These are phyloP conservation scores for Ceratocystis variospora DNA, from an alignment of 2,329 filamentous ascomycete genomes.

Conservation along the genomic window DNA sequence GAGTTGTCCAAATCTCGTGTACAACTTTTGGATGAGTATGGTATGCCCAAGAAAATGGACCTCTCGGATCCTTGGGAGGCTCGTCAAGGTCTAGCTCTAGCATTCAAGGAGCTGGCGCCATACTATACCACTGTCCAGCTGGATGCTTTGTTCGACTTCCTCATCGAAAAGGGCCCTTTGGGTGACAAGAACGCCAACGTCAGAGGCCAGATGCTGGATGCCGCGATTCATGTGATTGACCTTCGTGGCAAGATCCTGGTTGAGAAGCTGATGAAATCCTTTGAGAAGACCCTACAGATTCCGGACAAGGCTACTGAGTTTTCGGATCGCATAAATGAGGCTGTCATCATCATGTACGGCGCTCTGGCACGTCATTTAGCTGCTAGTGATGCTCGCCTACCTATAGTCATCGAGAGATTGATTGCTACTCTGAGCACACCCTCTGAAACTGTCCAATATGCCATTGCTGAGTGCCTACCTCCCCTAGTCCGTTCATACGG, in stretches of 20 bases:
- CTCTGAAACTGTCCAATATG: slow-evolving; percentile 92
- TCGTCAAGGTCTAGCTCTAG: slow-evolving; percentile 74
- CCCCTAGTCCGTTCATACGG: slow-evolving; percentile 68
- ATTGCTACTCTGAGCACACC: slow-evolving; percentile 82
- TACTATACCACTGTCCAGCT: slow-evolving; percentile 56
- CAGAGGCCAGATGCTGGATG: slow-evolving; percentile 80
- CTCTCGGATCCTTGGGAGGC: slow-evolving; percentile 81
- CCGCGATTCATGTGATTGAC: slow-evolving; percentile 68
- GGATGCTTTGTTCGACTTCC: slow-evolving; percentile 66
- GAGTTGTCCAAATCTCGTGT: slow-evolving; percentile 70
- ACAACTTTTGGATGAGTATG: slow-evolving; percentile 79
- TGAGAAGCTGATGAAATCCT: slow-evolving; percentile 80
- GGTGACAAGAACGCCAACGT: slow-evolving; percentile 67
- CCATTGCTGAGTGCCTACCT: slow-evolving; percentile 84
- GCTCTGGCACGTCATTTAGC: slow-evolving; percentile 79
- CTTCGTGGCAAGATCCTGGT: slow-evolving; percentile 68
- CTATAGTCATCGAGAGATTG: slow-evolving; percentile 73
- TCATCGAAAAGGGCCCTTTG: slow-evolving; percentile 77
- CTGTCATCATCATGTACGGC: slow-evolving; percentile 94
- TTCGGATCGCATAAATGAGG: slow-evolving; percentile 85
- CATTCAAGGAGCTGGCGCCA: slow-evolving; percentile 68
- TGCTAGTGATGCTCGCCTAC: slow-evolving; percentile 72
- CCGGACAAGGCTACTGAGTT: slow-evolving; percentile 69
- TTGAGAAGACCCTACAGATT: slow-evolving; percentile 75
- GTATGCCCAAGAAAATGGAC: slow-evolving; percentile 85